Evolutionary conservation across 2,329 filamentous ascomycete genomes (phyloP).

Genomic region (Alternaria sp.): DNA sequence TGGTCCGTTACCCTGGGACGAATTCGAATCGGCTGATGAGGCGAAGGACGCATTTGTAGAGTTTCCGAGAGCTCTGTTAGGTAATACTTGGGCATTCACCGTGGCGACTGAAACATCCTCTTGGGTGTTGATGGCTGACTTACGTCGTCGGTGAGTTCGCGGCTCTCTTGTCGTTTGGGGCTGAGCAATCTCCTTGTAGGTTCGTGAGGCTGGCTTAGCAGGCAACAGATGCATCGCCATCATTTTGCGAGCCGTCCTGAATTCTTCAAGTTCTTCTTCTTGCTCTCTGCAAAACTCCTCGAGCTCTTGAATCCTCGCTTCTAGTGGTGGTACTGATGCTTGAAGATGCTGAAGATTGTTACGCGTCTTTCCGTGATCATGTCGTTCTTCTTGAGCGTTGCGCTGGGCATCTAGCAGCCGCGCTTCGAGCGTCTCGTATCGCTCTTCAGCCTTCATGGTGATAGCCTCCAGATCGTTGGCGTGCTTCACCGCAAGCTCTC

Average conservation of each 20-base stretch:
- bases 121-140: conserved; percentile 22
- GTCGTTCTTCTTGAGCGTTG: conserved; percentile 3
- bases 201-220: conserved; percentile 15
- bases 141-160: conserved; percentile 32
- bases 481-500: conserved; percentile 24
- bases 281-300: conserved; percentile 34
- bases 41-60: conserved; percentile 30
- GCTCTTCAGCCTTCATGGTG: conserved; percentile 16
- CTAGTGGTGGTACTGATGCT: conserved; percentile 21
- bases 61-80: conserved; percentile 24
- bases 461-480: conserved; percentile 21
- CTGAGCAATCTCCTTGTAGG: conserved; percentile 14
- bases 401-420: conserved; percentile 24
- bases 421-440: conserved; percentile 20
- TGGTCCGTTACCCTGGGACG: conserved; percentile 31
- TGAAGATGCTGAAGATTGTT: conserved; percentile 25
- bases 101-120: conserved; percentile 6
- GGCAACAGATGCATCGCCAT: conserved; percentile 33
- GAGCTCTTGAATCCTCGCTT: conserved; percentile 33
- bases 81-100: conserved; percentile 2
- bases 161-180: conserved; percentile 17
- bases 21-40: conserved; percentile 22
- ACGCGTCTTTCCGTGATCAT: conserved; percentile 20
- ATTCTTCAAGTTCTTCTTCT: conserved; percentile 37
- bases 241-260: conserved; percentile 31